These are phyloP conservation scores for Ilyonectria robusta DNA, from an alignment of 2,329 filamentous ascomycete species.

Conservation along the genomic window DNA sequence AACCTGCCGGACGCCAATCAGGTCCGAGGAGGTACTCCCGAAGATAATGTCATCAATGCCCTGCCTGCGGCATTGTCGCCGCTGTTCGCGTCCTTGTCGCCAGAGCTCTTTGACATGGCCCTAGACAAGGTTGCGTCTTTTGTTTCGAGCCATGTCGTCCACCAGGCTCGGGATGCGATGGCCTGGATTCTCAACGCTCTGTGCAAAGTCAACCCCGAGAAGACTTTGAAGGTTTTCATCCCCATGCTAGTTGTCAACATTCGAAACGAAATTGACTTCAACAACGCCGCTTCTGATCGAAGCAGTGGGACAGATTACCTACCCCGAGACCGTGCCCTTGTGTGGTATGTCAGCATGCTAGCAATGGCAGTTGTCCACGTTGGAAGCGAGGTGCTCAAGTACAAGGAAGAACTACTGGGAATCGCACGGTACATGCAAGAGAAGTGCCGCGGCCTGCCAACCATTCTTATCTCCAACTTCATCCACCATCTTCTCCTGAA, in stretches of 20 bases:
- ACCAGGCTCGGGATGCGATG: slow-evolving; percentile 97
- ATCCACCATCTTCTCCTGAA: slow-evolving; percentile 97
- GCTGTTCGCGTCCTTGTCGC: slow-evolving; percentile 89
- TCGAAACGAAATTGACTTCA: slow-evolving; percentile 96
- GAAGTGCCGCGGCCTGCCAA: slow-evolving; percentile 92
- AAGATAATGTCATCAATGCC: slow-evolving; percentile 97
- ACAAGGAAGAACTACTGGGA: slow-evolving; percentile 89
- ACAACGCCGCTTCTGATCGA: slow-evolving; percentile 93
- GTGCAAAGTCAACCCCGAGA: slow-evolving; percentile 95
- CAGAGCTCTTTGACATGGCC: slow-evolving; percentile 92
- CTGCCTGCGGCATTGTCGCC: slow-evolving; percentile 92
- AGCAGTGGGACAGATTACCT: slow-evolving; percentile 95
- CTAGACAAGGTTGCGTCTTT: slow-evolving; percentile 94
- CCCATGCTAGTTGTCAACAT: slow-evolving; percentile 94
- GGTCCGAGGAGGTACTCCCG: slow-evolving; percentile 89
- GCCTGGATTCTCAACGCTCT: slow-evolving; percentile 97
- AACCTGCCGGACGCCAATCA: slow-evolving; percentile 93
- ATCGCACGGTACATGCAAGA: slow-evolving; percentile 98
- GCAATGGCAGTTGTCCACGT: slow-evolving; percentile 99
- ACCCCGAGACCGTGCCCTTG: slow-evolving; percentile 89
- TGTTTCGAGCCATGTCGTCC: slow-evolving; percentile 93
- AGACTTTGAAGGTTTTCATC: slow-evolving; percentile 90
- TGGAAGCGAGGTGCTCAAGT: slow-evolving; percentile 88
- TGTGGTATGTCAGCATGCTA: slow-evolving; percentile 97
- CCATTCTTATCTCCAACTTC: slow-evolving; percentile 97